A percentile compares a stretch with the other conserved stretches of the same genome.
phyloP scores from a whole-genome alignment of 495 filamentous ascomycete genomes.

The Trichoderma erinaceum region DNA sequence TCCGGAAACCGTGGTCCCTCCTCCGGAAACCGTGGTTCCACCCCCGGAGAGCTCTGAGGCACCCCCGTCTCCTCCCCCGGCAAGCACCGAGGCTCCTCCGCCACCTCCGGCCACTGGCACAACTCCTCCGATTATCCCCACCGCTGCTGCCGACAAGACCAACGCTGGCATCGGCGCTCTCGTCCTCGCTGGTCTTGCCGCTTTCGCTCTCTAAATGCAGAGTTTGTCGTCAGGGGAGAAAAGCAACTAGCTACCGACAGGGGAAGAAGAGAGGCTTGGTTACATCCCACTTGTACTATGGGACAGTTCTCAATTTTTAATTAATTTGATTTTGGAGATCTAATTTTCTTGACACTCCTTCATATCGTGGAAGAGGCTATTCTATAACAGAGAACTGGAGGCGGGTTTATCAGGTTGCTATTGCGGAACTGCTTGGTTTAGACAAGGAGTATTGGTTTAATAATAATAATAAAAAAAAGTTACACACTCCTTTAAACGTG shows the following conservation, averaged over 20 bases:
- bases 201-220: slow-evolving; percentile 18
- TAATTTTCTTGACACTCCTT: slow-evolving; percentile 11
- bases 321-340: background rate
- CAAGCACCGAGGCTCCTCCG: slow-evolving; percentile 22
- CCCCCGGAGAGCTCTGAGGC: slow-evolving; percentile 19
- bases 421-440: background rate
- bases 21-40: slow-evolving; percentile 18
- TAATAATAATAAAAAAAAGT: background rate
- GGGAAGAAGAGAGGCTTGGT: background rate
- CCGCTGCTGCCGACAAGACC: slow-evolving; percentile 27
- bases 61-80: slow-evolving; percentile 19
- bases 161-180: slow-evolving; percentile 27
- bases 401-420: background rate
- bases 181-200: slow-evolving; percentile 29
- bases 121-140: slow-evolving; percentile 22
- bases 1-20: slow-evolving; percentile 15
- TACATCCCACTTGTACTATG: background rate
- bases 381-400: background rate
- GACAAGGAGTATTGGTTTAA: background rate
- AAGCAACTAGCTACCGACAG: no score
- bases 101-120: slow-evolving; percentile 17
- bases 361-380: background rate
- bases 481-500: slow-evolving; percentile 10
- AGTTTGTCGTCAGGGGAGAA: background rate
- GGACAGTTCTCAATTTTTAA: slow-evolving; percentile 9